Percentiles rank a stretch among this genome's conserved stretches.
Conservation (phyloP, 2,329 filamentous ascomycete genomes). For the Beauveria sp. region DNA sequence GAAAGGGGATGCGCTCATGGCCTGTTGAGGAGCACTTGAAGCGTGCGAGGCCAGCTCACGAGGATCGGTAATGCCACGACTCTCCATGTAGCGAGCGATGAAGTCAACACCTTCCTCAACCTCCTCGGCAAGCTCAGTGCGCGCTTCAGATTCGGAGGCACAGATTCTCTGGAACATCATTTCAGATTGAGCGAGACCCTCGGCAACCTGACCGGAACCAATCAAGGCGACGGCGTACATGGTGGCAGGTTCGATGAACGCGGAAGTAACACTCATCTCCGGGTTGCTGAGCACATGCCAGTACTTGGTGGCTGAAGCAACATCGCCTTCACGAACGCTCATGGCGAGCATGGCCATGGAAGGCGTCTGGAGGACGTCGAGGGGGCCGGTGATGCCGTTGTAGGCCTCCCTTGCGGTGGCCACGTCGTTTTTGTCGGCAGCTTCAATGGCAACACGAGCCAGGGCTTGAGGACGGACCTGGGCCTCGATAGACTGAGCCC, state of each 20-base stretch:
- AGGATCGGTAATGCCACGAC: constrained; percentile 46
- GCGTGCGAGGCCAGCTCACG: constrained; percentile 43
- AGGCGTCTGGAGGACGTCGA: constrained; percentile 45
- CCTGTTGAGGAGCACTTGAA: constrained; percentile 36
- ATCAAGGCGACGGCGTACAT: constrained; percentile 90
- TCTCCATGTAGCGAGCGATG: constrained; percentile 51
- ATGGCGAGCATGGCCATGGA: constrained; percentile 80
- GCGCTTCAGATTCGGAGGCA: constrained; percentile 42
- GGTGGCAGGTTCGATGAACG: constrained; percentile 77
- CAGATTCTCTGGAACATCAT: constrained; percentile 83
- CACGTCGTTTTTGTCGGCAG: constrained; percentile 72
- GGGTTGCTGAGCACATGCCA: constrained; percentile 67
- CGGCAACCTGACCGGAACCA: constrained; percentile 74
- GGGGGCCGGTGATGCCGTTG: constrained; percentile 45
- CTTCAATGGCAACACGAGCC: constrained; percentile 63
- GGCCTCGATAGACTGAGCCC: constrained; percentile 58
- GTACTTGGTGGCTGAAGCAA: constrained; percentile 68
- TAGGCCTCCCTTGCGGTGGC: constrained; percentile 62
- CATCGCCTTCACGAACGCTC: constrained; percentile 74
- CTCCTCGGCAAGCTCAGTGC: constrained; percentile 61
- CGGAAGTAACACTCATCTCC: constrained; percentile 49
- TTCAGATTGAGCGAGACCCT: constrained; percentile 71
- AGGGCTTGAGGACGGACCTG: constrained; percentile 56
- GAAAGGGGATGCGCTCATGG: constrained; percentile 39
- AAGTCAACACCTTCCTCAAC: constrained; percentile 81